Evolutionary conservation across 768 basidiomycete species (phyloP), one percentile per base, ranked within the genome.

Genomic region (Lyophyllum shimeji): DNA sequence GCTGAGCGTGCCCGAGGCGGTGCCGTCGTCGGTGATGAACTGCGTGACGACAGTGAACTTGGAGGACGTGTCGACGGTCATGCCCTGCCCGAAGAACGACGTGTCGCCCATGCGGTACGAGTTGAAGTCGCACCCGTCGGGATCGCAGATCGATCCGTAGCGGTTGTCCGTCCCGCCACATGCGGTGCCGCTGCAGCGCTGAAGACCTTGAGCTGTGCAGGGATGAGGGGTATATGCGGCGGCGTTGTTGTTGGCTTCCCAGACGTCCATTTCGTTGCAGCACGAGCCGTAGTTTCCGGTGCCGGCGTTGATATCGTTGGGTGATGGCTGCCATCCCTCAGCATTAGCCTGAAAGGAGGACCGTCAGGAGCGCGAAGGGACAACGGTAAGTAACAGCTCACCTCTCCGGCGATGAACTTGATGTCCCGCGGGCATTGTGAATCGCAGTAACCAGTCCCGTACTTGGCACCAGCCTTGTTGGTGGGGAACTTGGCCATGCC

Each of bases 361-460:
- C 5, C 7, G 33, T 44, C 2, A 27, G 3, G 44, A 20, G 34
- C 49, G 27, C 43, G 51, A 13, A 43, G 27, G 44, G 23, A 45
- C 18, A 18, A 50, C 25, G 52, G 21, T 13, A 21, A 33, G 13
- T 24, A 18, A 21, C 29, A 17, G 62, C 75, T 53, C 49, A 80
- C 82, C 72, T 73, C 63, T 63, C 84, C 84, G 67, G 81, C 76
- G 67, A 85, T 83, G 68, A 84, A 84, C 68, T 85, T 84, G 68
- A 84, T 74, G 61, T 84, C 83, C 34, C 73, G 69, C 11, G 83
- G 84, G 71, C 83, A 85, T 69, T 85, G 83, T 17, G 83, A 77
- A 66, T 85, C 83, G 67, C 84, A 84, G 70, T 70, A 69, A 31
- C 68, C 72, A 56, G 67, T 70, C 51, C 65, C 65, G 62, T 73